Evolutionary conservation across 495 filamentous ascomycete species (phyloP).

Genomic region (Aspergillus homomorphus): DNA sequence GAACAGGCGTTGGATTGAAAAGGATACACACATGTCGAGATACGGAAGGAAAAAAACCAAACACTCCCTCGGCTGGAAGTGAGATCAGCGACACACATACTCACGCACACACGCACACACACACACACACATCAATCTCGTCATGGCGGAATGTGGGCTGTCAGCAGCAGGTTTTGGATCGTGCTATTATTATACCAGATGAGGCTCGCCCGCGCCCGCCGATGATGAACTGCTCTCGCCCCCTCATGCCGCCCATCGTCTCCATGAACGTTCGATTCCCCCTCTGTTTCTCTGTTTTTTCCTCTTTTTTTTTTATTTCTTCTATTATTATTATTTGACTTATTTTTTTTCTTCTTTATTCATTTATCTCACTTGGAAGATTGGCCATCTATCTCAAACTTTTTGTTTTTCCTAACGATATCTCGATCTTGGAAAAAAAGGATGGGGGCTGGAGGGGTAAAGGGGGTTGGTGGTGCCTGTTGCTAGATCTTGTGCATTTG

Average conservation of each 20-base stretch:
- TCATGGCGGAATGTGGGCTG: conserved; percentile 21
- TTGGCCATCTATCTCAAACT: conserved; percentile 1
- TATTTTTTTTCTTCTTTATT: conserved; percentile 15
- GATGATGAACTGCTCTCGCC: conserved; percentile 30
- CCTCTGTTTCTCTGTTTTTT: conserved; percentile 38
- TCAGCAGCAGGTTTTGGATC: conserved; percentile 23
- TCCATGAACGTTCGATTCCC: conserved; percentile 48
- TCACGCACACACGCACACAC: too few relatives aligned
- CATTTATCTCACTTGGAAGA: conserved; percentile 17
- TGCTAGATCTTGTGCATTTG: conserved; percentile 24
- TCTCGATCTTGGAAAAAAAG: conserved; percentile 7
- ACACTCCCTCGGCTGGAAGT: conserved; percentile 16
- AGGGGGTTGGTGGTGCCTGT: conserved; percentile 8
- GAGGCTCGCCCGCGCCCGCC: neutral
- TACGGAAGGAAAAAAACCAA: conserved; percentile 20
- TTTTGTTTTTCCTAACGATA: conserved; percentile 10
- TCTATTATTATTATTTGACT: neutral
- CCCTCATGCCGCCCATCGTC: conserved; percentile 43
- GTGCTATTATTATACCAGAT: conserved; percentile 28
- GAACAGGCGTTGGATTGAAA: conserved; percentile 21
- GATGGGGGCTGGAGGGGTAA: conserved; percentile 8
- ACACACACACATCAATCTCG: too few relatives aligned
- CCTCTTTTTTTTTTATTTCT: conserved; percentile 17
- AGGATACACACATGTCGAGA: conserved; percentile 24
- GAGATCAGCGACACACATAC: conserved; percentile 21